A percentile compares a stretch with the other conserved stretches of the same genome.
These are phyloP conservation scores for Phialophora macrospora DNA, from an alignment of 2,329 filamentous ascomycete species.

Conservation along the genomic window DNA sequence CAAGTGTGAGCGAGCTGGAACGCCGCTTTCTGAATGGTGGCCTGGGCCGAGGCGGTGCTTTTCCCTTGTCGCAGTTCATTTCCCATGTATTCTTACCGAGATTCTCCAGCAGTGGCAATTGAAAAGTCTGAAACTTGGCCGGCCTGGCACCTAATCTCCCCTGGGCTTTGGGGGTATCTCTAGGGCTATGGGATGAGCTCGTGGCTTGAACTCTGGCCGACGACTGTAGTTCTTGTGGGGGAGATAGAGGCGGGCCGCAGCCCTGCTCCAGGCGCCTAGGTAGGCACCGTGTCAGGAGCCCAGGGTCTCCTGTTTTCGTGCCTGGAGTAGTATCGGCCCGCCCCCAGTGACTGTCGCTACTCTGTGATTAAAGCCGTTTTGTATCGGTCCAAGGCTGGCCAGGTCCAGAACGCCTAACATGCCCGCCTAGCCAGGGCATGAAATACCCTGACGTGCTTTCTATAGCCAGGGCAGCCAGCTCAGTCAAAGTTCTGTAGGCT, in stretches of 20 bases:
- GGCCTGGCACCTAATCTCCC: conserved; percentile 7
- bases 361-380: neutral
- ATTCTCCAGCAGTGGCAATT: conserved; percentile 5
- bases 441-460: neutral
- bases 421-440: neutral
- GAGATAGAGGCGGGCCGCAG: neutral
- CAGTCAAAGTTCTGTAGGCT: neutral
- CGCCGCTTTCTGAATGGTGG: conserved; percentile 1
- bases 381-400: neutral
- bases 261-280: neutral
- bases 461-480: neutral
- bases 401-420: neutral
- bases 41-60: conserved; percentile 1
- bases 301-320: neutral
- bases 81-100: conserved; percentile 19
- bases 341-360: neutral
- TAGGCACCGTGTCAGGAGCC: neutral
- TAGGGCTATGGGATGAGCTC: neutral
- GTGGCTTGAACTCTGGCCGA: neutral
- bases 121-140: conserved; percentile 19
- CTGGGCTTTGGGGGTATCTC: neutral
- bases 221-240: neutral
- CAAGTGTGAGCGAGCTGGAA: conserved; percentile 7
- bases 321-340: neutral
- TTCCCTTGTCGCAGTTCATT: conserved; percentile 1